Conservation (phyloP, 768 basidiomycete species). For the Suillus variegatus region DNA sequence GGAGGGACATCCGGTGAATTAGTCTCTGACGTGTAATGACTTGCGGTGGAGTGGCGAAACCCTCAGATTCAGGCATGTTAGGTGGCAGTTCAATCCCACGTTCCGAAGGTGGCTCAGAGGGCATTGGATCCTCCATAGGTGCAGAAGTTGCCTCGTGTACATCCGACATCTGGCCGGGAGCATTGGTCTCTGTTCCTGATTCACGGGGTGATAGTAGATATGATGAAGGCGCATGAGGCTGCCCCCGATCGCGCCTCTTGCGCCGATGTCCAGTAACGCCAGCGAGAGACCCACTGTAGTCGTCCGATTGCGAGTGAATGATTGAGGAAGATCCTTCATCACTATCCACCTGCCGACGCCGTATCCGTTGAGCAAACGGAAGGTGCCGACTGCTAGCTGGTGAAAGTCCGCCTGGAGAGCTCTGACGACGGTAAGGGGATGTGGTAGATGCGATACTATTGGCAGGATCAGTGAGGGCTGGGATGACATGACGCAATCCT, state of each 20-base stretch:
- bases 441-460: conserved; percentile 39
- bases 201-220: conserved; percentile 23
- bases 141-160: conserved; percentile 9
- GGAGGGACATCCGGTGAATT: conserved; percentile 38
- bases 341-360: conserved; percentile 39
- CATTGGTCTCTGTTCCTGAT: conserved; percentile 14
- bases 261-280: conserved; percentile 10
- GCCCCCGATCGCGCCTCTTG: conserved; percentile 15
- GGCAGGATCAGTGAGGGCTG: conserved; percentile 25
- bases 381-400: conserved; percentile 47
- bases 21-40: conserved; percentile 1
- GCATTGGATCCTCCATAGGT: conserved; percentile 7
- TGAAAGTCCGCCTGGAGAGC: conserved; percentile 36
- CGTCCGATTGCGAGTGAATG: conserved; percentile 47
- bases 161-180: conserved; percentile 11
- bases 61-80: conserved; percentile 5
- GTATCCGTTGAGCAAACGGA: conserved; percentile 37
- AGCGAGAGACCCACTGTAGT: conserved; percentile 30
- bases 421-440: conserved; percentile 29
- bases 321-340: conserved; percentile 51
- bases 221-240: conserved; percentile 26
- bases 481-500: conserved; percentile 31
- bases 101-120: conserved; percentile 11
- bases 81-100: conserved; percentile 4
- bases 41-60: background rate